These are phyloP conservation scores for Calonectria montana DNA, from an alignment of 2,329 filamentous ascomycete genomes.

Conservation along the genomic window DNA sequence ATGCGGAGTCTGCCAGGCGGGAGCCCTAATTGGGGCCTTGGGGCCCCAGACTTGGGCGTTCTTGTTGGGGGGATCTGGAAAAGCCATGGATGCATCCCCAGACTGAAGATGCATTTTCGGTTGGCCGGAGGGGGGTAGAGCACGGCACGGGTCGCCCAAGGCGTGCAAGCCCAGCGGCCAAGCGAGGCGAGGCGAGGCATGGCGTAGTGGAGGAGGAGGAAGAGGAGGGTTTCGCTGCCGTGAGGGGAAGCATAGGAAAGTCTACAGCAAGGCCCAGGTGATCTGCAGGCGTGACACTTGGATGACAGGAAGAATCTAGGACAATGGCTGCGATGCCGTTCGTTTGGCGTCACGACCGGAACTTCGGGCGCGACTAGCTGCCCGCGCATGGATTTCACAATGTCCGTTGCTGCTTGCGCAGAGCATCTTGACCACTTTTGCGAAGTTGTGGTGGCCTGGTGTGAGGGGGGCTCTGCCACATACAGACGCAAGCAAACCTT, in stretches of 20 bases:
- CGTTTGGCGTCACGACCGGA: background rate
- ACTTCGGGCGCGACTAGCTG: background rate
- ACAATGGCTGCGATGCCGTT: background rate
- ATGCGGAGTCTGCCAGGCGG: conserved; percentile 23
- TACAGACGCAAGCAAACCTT: conserved; percentile 32
- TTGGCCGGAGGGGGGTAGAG: conserved; percentile 9
- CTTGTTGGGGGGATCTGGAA: conserved; percentile 22
- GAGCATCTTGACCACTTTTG: background rate
- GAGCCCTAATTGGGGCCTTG: conserved; percentile 22
- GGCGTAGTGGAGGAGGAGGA: background rate
- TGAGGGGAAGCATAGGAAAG: conserved; percentile 3
- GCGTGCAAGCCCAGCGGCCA: background rate
- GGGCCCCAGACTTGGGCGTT: conserved; percentile 15
- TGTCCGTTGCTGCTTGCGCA: background rate
- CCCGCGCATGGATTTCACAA: background rate
- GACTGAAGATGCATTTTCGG: background rate
- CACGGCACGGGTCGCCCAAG: background rate
- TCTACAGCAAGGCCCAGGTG: conserved; percentile 2
- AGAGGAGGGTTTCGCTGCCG: background rate
- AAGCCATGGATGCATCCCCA: conserved; percentile 11
- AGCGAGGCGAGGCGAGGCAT: background rate
- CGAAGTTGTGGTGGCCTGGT: background rate
- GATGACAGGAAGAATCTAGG: conserved; percentile 13
- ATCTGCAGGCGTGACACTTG: conserved; percentile 18
- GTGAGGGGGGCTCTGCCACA: background rate